Conservation (phyloP, 2,329 filamentous ascomycete genomes). For the Exophiala sp. region DNA sequence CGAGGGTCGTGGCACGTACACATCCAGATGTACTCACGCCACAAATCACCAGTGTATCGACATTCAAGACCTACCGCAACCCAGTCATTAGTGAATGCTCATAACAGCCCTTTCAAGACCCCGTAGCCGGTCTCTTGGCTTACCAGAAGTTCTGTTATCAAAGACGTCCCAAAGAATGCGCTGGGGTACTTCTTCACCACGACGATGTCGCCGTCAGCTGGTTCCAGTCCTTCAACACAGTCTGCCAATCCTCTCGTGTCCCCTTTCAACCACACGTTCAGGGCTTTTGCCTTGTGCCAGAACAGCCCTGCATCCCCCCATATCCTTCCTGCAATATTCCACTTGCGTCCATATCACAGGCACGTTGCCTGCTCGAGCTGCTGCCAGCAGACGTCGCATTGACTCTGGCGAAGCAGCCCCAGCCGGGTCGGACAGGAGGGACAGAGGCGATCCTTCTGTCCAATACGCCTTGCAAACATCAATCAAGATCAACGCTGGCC, state of each 20-base stretch:
- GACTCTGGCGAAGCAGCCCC: conserved; percentile 35
- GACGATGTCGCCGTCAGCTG: conserved; percentile 34
- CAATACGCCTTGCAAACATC: conserved; percentile 47
- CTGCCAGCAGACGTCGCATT: conserved; percentile 38
- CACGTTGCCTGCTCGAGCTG: conserved; percentile 36
- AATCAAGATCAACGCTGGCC: conserved; percentile 42
- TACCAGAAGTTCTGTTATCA: conserved; percentile 38
- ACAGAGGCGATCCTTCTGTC: conserved; percentile 40
- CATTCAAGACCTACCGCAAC: conserved; percentile 22
- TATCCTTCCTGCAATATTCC: conserved; percentile 39
- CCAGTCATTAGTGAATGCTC: too few relatives aligned
- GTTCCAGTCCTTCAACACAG: conserved; percentile 39
- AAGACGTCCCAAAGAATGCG: conserved; percentile 44
- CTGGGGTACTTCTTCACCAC: conserved; percentile 43
- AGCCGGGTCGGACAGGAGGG: conserved; percentile 36
- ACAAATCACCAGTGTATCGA: conserved; percentile 37
- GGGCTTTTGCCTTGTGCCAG: conserved; percentile 39
- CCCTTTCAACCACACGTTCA: conserved; percentile 40
- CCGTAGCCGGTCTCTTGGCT: conserved; percentile 24
- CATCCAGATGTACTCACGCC: conserved; percentile 47
- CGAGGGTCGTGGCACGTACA: conserved; percentile 42
- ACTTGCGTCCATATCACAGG: conserved; percentile 45
- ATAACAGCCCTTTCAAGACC: too few relatives aligned
- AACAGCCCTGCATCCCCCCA: conserved; percentile 45
- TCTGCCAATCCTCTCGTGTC: conserved; percentile 37